Evolutionary conservation across 108 stramenopile species (phyloP).

Genomic region (Fistulifera solaris): DNA sequence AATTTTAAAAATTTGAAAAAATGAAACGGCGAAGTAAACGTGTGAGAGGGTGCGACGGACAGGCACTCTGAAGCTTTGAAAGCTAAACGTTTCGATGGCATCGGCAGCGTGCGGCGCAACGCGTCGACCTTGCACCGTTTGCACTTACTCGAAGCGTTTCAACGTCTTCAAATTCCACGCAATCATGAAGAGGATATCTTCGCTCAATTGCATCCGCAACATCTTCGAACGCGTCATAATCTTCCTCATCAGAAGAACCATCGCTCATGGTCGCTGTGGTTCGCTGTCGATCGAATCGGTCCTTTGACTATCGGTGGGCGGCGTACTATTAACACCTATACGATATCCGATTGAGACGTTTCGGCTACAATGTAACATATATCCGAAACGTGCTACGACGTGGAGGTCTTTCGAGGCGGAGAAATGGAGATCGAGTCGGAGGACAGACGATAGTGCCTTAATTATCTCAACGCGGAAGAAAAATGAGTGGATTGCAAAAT

Average conservation of each 20-base stretch:
- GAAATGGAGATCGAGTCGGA: too few species aligned
- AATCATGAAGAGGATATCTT: conserved; percentile 82
- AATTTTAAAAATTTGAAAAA: background rate
- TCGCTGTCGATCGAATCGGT: conserved; percentile 1
- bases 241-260: conserved; percentile 35
- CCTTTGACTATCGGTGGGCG: too few species aligned
- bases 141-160: conserved; percentile 51
- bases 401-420: too few species aligned
- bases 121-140: background rate
- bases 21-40: background rate
- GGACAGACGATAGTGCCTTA: too few species aligned
- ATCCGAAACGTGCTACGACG: too few species aligned
- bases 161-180: conserved; percentile 72
- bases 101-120: background rate
- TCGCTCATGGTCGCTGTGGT: conserved; percentile 42
- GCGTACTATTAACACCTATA: too few species aligned
- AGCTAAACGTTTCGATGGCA: background rate
- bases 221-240: conserved; percentile 42
- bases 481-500: too few species aligned
- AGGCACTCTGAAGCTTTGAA: background rate
- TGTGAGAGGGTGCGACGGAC: background rate
- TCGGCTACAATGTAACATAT: too few species aligned
- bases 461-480: too few species aligned
- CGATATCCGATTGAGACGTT: too few species aligned
- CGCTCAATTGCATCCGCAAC: conserved; percentile 19